phyloP scores from a whole-genome alignment of 176 grass and related monocot species.

The Leersia perrieri region DNA sequence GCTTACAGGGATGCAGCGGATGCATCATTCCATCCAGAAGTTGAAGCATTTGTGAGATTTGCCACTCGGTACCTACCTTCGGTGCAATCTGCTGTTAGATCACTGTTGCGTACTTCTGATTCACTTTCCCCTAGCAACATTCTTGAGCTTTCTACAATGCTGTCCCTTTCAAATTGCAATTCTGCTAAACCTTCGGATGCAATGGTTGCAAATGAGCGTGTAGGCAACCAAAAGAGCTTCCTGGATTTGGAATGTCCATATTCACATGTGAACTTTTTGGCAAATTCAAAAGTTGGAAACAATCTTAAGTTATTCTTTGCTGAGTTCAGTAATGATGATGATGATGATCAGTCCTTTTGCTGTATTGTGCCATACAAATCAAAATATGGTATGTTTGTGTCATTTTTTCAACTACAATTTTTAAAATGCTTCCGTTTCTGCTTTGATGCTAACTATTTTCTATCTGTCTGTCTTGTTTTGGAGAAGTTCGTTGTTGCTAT shows the following conservation, averaged over 20 bases:
- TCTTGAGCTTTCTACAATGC: too few relatives aligned
- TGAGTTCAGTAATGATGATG: neutral
- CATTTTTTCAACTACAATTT: too few relatives aligned
- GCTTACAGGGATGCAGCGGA: slow-evolving; percentile 4
- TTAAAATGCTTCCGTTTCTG: neutral
- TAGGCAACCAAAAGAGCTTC: neutral
- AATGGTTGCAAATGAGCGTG: neutral
- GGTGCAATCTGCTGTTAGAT: neutral
- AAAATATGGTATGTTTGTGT: neutral
- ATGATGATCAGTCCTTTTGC: neutral
- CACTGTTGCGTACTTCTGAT: neutral
- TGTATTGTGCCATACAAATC: neutral
- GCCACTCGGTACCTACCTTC: neutral
- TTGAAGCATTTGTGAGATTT: neutral
- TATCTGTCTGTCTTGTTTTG: neutral
- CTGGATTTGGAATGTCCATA: too few relatives aligned
- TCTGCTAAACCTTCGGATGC: too few relatives aligned
- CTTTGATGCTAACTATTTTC: neutral
- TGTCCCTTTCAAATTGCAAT: too few relatives aligned
- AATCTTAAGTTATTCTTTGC: neutral
- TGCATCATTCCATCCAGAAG: neutral
- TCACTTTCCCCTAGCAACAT: neutral
- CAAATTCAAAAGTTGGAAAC: neutral
- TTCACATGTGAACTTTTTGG: too few relatives aligned
- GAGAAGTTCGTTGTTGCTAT: neutral